Conservation (phyloP, 768 basidiomycete genomes). For the Tricholoma sp. region DNA sequence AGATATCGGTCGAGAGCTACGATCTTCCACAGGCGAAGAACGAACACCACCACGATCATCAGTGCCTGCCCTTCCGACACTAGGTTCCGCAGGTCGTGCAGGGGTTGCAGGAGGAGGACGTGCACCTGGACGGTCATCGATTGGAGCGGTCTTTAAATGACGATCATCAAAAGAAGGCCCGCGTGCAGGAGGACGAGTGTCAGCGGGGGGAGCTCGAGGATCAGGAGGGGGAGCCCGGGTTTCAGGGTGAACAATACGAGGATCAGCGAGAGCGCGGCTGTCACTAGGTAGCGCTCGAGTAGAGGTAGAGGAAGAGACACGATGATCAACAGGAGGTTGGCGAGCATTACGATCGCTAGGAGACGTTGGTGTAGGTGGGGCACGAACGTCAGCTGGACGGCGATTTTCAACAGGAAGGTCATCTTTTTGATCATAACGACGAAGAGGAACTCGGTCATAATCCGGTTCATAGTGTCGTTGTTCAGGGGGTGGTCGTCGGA, state of each 20-base stretch:
- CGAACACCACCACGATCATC: conserved; percentile 7
- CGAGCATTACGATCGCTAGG: conserved; percentile 1
- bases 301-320: conserved; percentile 9
- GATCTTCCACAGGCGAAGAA: conserved; percentile 13
- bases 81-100: conserved; percentile 14
- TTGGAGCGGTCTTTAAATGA: conserved; percentile 22
- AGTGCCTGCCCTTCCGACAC: conserved; percentile 13
- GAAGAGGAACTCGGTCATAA: conserved; percentile 24
- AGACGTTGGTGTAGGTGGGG: conserved; percentile 13
- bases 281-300: conserved; percentile 13
- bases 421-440: conserved; percentile 20
- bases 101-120: conserved; percentile 10
- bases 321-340: conserved; percentile 11
- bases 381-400: conserved; percentile 28
- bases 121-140: conserved; percentile 22
- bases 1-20: conserved; percentile 14
- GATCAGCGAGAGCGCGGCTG: conserved; percentile 22
- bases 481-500: conserved; percentile 39
- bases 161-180: conserved; percentile 26
- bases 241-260: conserved; percentile 20
- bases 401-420: conserved; percentile 19
- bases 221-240: conserved; percentile 22
- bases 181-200: conserved; percentile 16
- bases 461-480: conserved; percentile 44
- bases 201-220: conserved; percentile 16